Evolutionary conservation across 2,329 filamentous ascomycete species (phyloP).

Genomic region (Exophiala aquamarina): DNA sequence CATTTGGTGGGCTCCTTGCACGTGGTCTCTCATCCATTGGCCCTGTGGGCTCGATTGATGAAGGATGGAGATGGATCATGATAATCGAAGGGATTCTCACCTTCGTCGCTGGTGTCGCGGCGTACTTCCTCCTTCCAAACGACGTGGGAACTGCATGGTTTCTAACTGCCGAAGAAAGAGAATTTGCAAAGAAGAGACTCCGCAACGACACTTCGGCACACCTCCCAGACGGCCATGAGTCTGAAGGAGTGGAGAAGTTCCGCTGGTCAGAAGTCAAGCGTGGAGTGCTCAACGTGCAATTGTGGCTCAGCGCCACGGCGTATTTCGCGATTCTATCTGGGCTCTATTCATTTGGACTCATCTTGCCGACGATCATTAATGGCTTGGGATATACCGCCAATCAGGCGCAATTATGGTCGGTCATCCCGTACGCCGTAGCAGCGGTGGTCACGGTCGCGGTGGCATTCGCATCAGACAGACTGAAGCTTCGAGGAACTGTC

Average conservation of each 20-base stretch:
- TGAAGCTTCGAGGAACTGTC: slow-evolving; percentile 62
- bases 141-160: slow-evolving; percentile 77
- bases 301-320: slow-evolving; percentile 79
- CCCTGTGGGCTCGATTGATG: slow-evolving; percentile 48
- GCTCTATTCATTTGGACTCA: slow-evolving; percentile 73
- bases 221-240: slow-evolving; percentile 45
- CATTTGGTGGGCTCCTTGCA: slow-evolving; percentile 83
- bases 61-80: slow-evolving; percentile 30
- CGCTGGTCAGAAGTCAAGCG: slow-evolving; percentile 70
- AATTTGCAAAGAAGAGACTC: slow-evolving; percentile 69
- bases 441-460: slow-evolving; percentile 67
- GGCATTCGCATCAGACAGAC: slow-evolving; percentile 75
- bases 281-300: slow-evolving; percentile 64
- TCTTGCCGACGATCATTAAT: slow-evolving; percentile 76
- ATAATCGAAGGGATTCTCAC: slow-evolving; percentile 36
- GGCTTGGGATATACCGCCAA: slow-evolving; percentile 60
- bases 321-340: slow-evolving; percentile 79
- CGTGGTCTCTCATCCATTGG: slow-evolving; percentile 82
- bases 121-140: slow-evolving; percentile 67
- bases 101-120: slow-evolving; percentile 28
- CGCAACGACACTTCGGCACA: slow-evolving; percentile 69
- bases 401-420: slow-evolving; percentile 68
- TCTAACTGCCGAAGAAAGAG: slow-evolving; percentile 67
- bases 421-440: slow-evolving; percentile 73
- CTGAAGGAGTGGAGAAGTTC: slow-evolving; percentile 64